Conservation (phyloP, 306 rosid species). For the Rosa chinensis region DNA sequence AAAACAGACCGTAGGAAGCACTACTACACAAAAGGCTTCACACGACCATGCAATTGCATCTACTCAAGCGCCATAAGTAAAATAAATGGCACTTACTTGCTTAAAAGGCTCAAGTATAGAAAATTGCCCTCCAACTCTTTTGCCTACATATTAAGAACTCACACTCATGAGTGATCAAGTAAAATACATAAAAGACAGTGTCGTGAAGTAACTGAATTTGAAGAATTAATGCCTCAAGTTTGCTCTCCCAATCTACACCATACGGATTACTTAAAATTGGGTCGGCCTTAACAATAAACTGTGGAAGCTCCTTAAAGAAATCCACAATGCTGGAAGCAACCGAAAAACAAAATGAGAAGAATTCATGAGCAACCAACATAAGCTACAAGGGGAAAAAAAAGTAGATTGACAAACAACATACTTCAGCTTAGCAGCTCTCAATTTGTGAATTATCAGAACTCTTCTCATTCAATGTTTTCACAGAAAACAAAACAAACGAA, state of each 20-base stretch:
- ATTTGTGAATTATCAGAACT: slow-evolving; percentile 30
- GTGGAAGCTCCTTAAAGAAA: too few species aligned
- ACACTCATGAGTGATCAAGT: slow-evolving; percentile 26
- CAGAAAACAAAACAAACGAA: too few species aligned
- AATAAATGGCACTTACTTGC: slow-evolving; percentile 68
- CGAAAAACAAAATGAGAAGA: too few species aligned
- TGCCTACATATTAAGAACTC: slow-evolving; percentile 40
- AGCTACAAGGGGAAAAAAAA: slow-evolving; percentile 8
- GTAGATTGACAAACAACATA: slow-evolving; percentile 36
- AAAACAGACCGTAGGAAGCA: too few species aligned
- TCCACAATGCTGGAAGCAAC: too few species aligned
- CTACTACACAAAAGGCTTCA: too few species aligned
- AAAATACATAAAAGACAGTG: neutral
- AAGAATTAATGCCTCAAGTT: slow-evolving; percentile 65
- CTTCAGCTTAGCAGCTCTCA: slow-evolving; percentile 86
- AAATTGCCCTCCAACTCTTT: slow-evolving; percentile 85
- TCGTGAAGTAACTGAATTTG: slow-evolving; percentile 19
- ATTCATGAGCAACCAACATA: too few species aligned
- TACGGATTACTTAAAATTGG: slow-evolving; percentile 50
- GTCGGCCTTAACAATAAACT: too few species aligned
- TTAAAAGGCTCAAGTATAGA: slow-evolving; percentile 60
- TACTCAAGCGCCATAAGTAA: neutral
- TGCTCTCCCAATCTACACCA: slow-evolving; percentile 91
- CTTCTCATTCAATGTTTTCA: too few species aligned
- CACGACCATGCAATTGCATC: too few species aligned